Evolutionary conservation across 768 basidiomycete species (phyloP).

Genomic region (Boletus rubropictus): DNA sequence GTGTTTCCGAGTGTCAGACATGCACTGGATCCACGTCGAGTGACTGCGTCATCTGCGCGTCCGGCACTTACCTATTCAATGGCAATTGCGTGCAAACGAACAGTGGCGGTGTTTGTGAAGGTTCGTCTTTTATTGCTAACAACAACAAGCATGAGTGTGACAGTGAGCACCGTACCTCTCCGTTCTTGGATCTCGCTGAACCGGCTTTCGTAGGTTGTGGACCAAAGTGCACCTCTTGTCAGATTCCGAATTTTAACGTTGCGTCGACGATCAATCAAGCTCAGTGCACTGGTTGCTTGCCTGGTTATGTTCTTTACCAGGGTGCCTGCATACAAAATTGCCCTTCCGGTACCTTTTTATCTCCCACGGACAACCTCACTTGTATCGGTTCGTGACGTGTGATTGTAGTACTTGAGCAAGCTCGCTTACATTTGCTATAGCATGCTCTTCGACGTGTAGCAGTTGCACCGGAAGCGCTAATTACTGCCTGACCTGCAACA

Average conservation of each 20-base stretch:
- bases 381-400: conserved; percentile 55
- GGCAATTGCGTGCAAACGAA: conserved; percentile 66
- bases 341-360: conserved; percentile 67
- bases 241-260: conserved; percentile 64
- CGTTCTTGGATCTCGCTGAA: not conserved
- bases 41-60: conserved; percentile 64
- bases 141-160: conserved; percentile 82
- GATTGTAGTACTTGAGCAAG: not conserved
- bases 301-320: conserved; percentile 66
- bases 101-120: conserved; percentile 65
- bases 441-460: conserved; percentile 68
- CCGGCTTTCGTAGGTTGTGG: conserved; percentile 58
- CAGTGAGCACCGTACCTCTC: conserved; percentile 37
- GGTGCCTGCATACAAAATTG: conserved; percentile 68
- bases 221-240: conserved; percentile 73
- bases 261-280: conserved; percentile 59
- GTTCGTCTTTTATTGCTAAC: conserved; percentile 67
- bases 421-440: conserved; percentile 28
- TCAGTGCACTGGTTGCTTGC: conserved; percentile 74
- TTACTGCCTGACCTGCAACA: conserved; percentile 70
- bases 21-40: conserved; percentile 65
- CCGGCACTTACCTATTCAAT: conserved; percentile 56
- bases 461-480: conserved; percentile 63
- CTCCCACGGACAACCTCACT: conserved; percentile 63
- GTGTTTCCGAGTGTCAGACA: conserved; percentile 62